Base-by-base conservation (phyloP, 495 filamentous ascomycete genomes). In the Penicillium subrubescens region DNA sequence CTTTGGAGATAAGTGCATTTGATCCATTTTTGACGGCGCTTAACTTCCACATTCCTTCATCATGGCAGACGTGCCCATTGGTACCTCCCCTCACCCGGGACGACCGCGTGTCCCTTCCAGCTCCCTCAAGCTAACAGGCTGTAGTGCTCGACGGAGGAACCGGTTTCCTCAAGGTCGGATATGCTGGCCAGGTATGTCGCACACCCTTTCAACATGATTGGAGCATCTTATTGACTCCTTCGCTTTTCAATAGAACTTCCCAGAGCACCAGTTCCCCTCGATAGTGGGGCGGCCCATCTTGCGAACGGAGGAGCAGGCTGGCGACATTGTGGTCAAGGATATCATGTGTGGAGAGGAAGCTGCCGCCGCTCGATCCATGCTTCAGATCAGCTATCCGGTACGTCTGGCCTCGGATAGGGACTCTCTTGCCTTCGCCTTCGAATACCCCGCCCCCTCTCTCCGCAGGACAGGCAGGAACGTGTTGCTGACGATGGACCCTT, bases 281-380 rank as follows among this genome's bases (percentile, higher is more conserved):
- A 97, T 98, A 80, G 93, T 99, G 81, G 95, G 95, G 75, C 92
- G 96, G 69, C 95, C 95, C 54, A 98, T 99, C 78, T 84, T 99
- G 71, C 93, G 95, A 77, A 91, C 93, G 68, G 95, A 99, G 81
- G 95, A 99, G 78, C 85, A 88, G 73, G 78, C 82, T 70, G 88
- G 83, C 62, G 89, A 91, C 72, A 86, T 91, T 67, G 83, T 94
- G 65, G 92, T 99, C 75, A 97, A 97, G 85, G 95, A 99, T 84
- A 97, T 99, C 72, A 99, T 99, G 95, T 97, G 93, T 82, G 95
- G 95, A 68, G 96, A 99, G 81, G 95, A 99, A 81, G 95, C 95
- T 31, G 93, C 95, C 12, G 93, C 92, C 31, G 95, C 94, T 65
- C 87, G 95, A 67, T 94, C 92, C 61, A 96, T 97, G 92, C 87